Percentiles rank a stretch among this genome's conserved stretches.
Evolutionary conservation across 176 grass and related monocot species (phyloP).

Genomic region (Bromus sterilis): DNA sequence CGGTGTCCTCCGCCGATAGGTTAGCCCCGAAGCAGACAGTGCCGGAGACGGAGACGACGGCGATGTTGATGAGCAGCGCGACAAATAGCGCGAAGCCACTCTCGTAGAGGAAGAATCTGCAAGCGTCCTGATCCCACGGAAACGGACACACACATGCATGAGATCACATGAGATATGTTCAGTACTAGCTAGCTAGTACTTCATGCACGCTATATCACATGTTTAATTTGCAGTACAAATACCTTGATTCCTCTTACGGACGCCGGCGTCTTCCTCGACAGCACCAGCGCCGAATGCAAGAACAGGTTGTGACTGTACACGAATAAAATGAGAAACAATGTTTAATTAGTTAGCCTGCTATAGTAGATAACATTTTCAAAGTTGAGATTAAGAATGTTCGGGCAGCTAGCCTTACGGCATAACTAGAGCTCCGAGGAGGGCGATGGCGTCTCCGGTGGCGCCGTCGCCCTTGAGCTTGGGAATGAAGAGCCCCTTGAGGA

Average conservation of each 20-base stretch:
- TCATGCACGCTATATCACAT: too few relatives aligned
- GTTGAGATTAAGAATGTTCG: too few relatives aligned
- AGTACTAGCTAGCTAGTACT: too few relatives aligned
- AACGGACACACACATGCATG: not conserved
- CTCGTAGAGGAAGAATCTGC: constrained; percentile 12
- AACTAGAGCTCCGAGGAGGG: constrained; percentile 73
- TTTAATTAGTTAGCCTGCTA: not conserved
- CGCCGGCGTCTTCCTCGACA: constrained; percentile 73
- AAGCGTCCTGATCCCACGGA: constrained; percentile 43
- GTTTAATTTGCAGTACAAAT: too few relatives aligned
- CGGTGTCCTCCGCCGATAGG: not conserved
- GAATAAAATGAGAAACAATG: not conserved
- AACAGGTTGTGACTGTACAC: constrained; percentile 77
- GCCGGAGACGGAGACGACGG: not conserved
- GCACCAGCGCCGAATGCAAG: constrained; percentile 83
- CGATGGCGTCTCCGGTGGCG: constrained; percentile 70
- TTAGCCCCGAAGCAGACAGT: not conserved
- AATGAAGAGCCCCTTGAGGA: constrained; percentile 34
- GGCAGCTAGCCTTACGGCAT: too few relatives aligned
- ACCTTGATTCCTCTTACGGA: constrained; percentile 82
- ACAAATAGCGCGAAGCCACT: not conserved
- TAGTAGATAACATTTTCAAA: not conserved
- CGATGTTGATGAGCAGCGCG: not conserved
- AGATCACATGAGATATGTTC: too few relatives aligned
- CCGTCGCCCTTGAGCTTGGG: constrained; percentile 35